Percentiles rank a stretch among this genome's conserved stretches.
Evolutionary conservation across 169 alveolate genomes (phyloP).

Genomic region (Plasmodium knowlesi): DNA sequence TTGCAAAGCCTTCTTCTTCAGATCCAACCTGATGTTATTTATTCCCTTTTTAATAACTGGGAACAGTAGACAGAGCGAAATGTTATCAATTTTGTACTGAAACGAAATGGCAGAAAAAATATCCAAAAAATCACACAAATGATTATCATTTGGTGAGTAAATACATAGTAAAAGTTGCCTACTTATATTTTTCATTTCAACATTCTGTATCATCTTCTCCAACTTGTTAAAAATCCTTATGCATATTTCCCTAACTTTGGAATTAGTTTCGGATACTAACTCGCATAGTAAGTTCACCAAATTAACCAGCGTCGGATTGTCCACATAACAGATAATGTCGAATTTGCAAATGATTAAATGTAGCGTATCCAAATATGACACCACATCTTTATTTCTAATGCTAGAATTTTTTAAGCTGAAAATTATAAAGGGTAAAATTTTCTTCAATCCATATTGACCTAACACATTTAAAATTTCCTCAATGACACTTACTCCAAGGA

Average conservation of each 20-base stretch:
- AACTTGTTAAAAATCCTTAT: conserved; percentile 65
- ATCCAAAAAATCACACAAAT: conserved; percentile 65
- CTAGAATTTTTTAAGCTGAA: conserved; percentile 26
- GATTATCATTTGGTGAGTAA: conserved; percentile 68
- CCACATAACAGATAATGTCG: conserved; percentile 10
- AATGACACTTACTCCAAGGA: conserved; percentile 57
- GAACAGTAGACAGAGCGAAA: conserved; percentile 42
- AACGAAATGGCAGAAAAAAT: conserved; percentile 50
- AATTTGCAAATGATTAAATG: conserved; percentile 41
- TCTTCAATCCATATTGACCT: conserved; percentile 53
- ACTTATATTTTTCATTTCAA: conserved; percentile 53
- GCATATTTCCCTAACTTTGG: conserved; percentile 72
- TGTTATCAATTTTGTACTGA: conserved; percentile 68
- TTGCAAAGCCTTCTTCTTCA: conserved; percentile 61
- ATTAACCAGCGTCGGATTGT: conserved; percentile 17
- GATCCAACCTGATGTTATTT: conserved; percentile 59
- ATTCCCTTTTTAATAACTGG: conserved; percentile 72
- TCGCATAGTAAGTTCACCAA: conserved; percentile 54
- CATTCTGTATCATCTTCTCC: conserved; percentile 53
- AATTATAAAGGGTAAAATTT: conserved; percentile 35
- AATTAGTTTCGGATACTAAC: conserved; percentile 62
- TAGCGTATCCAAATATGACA: conserved; percentile 53
- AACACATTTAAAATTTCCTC: conserved; percentile 67
- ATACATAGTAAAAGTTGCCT: conserved; percentile 65
- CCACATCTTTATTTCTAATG: conserved; percentile 38